Percentiles rank a stretch among this genome's conserved stretches.
phyloP scores from a whole-genome alignment of 805 yeast species.

The Huiozyma naganishii region DNA sequence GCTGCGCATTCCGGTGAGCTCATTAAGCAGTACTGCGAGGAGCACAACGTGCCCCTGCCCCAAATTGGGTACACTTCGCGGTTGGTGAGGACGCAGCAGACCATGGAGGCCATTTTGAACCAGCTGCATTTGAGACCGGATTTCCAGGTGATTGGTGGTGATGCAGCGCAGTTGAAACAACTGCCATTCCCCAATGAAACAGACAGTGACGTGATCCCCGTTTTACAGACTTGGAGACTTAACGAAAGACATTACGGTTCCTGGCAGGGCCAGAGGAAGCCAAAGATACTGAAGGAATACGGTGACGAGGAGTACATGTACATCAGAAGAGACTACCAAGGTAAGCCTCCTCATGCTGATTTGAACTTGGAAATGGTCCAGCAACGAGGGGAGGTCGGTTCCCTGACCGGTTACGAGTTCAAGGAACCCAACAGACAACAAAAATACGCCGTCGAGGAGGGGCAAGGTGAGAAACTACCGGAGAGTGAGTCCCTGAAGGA shows the following conservation, averaged over 20 bases:
- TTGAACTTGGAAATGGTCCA: slow-evolving; percentile 29
- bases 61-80: slow-evolving; percentile 61
- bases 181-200: neutral
- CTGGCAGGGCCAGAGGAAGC: slow-evolving; percentile 69
- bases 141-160: slow-evolving; percentile 15
- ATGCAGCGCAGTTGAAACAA: slow-evolving; percentile 6
- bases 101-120: slow-evolving; percentile 55
- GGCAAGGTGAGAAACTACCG: slow-evolving; percentile 40
- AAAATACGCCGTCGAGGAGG: slow-evolving; percentile 28
- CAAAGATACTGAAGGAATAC: slow-evolving; percentile 48
- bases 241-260: slow-evolving; percentile 81
- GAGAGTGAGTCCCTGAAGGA: slow-evolving; percentile 63
- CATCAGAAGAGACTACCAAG: slow-evolving; percentile 72
- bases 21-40: slow-evolving; percentile 32
- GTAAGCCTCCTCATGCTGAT: slow-evolving; percentile 47
- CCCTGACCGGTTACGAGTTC: slow-evolving; percentile 26
- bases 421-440: slow-evolving; percentile 28
- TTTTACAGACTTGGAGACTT: slow-evolving; percentile 64
- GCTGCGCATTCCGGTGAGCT: slow-evolving; percentile 56
- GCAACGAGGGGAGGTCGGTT: slow-evolving; percentile 28
- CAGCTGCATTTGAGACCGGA: slow-evolving; percentile 29
- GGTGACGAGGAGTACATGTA: slow-evolving; percentile 68
- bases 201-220: slow-evolving; percentile 22
- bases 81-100: slow-evolving; percentile 63
- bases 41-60: slow-evolving; percentile 28